Conservation (phyloP, 305 asterid genomes). For the Solanum hybrid region DNA sequence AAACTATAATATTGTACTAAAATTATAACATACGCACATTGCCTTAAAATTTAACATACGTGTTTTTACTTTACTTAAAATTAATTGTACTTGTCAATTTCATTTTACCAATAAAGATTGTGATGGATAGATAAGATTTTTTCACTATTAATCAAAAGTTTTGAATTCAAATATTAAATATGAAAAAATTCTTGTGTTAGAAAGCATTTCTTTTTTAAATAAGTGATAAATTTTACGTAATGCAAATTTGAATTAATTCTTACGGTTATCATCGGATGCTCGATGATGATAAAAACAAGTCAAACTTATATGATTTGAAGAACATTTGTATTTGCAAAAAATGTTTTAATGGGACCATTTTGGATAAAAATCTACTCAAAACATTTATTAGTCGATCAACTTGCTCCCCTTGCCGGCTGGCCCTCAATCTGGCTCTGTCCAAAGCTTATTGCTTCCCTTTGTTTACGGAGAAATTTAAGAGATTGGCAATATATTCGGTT, state of each 20-base stretch:
- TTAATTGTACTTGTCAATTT: neutral
- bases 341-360: neutral
- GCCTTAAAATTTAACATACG: neutral
- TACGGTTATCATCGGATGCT: neutral
- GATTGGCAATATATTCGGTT: accelerated
- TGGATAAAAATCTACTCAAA: neutral
- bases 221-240: too few relatives aligned
- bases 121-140: neutral
- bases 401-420: neutral
- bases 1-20: neutral
- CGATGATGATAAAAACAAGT: neutral
- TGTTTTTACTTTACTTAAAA: neutral
- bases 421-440: neutral
- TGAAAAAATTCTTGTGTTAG: neutral
- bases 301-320: neutral
- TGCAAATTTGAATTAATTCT: accelerated
- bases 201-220: too few relatives aligned
- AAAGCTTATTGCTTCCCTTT: neutral
- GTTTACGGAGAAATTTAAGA: neutral
- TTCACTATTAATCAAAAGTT: neutral
- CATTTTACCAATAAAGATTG: neutral
- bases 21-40: neutral
- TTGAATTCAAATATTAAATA: neutral
- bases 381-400: neutral
- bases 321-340: neutral